Evolutionary conservation across 176 grass and related monocot species (phyloP), one percentile per base, ranked within the genome.

Genomic region (Oryza meyeriana): DNA sequence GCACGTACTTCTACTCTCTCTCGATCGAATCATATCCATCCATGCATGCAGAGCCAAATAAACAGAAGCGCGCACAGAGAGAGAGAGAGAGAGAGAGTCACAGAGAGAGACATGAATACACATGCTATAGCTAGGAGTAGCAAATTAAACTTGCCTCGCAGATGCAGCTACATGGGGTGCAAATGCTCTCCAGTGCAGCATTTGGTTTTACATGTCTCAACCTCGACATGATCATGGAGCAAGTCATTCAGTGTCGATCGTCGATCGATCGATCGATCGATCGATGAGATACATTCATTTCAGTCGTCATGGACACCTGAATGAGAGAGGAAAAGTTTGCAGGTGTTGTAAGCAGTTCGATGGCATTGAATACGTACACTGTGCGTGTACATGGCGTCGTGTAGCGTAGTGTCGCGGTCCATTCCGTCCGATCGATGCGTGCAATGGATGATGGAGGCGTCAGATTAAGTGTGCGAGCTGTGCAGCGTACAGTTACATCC

Each of bases 291-390:
- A 57, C 75, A 31, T 32, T 47, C 66, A 73, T 25, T 29, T 29
- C 74, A 50, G 34, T 64, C 44, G 34, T 64, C 44, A 65, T 66
- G 12, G 32, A 47, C 32, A 26, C 77, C 87, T 89, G 87, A 81
- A 25, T 69, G 2, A 84, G 74, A 73, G 22, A 27, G 50, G 42
- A 41, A 14, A 84, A 71, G 76, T 32, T 35, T 34, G 10, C 73
- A 48, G 25, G 62, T 28, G 71, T 69, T 1, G 18, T 22, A 55
- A 55, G 50, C n/a, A 38, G 76, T 69, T 80, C 31, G 83, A 40
- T 61, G 58, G 79, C 88, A 89, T 82, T 89, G 34, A 86, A 86
- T 83, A 2, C 32, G 79, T 58, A 26, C 12, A 86, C 78, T 89
- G 73, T 85, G 78, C 26, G 64, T 12, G 71, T 82, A 72, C 87